These are phyloP conservation scores for Saccharomycopsis sp. DNA, from an alignment of 805 yeast genomes.

Conservation along the genomic window DNA sequence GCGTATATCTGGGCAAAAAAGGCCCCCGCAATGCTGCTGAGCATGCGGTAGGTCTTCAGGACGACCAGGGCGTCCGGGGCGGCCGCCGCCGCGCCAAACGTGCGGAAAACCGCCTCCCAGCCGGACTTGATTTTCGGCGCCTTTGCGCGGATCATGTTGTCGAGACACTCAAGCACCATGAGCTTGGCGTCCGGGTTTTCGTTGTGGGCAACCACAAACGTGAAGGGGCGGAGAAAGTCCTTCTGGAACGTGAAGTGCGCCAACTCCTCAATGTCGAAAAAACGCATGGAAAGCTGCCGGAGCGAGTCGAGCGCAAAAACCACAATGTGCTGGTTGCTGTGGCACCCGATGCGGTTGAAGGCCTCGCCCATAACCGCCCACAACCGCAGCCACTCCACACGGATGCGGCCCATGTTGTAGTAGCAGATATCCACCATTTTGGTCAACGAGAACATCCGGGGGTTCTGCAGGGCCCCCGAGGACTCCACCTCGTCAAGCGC, in stretches of 20 bases:
- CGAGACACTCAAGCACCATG: conserved; percentile 84
- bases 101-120: conserved; percentile 84
- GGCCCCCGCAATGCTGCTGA: conserved; percentile 53
- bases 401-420: conserved; percentile 93
- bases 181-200: conserved; percentile 67
- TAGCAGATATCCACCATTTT: conserved; percentile 96
- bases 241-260: conserved; percentile 93
- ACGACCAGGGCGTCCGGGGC: conserved; percentile 39
- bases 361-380: conserved; percentile 93
- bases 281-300: conserved; percentile 87
- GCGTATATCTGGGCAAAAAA: conserved; percentile 55
- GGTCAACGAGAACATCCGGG: conserved; percentile 87
- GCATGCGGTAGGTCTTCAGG: conserved; percentile 39
- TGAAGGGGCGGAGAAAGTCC: conserved; percentile 88
- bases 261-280: conserved; percentile 87
- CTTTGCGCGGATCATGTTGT: conserved; percentile 75
- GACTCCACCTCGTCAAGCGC: conserved; percentile 88
- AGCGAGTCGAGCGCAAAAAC: conserved; percentile 91
- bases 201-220: conserved; percentile 65
- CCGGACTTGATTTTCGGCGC: conserved; percentile 78
- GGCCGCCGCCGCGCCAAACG: conserved; percentile 66
- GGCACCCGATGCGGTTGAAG: conserved; percentile 80
- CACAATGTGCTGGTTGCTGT: conserved; percentile 66
- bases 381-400: conserved; percentile 92
- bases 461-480: conserved; percentile 72